Evolutionary conservation across 176 grass and related monocot species (phyloP).

Genomic region (Oryza meyeriana): DNA sequence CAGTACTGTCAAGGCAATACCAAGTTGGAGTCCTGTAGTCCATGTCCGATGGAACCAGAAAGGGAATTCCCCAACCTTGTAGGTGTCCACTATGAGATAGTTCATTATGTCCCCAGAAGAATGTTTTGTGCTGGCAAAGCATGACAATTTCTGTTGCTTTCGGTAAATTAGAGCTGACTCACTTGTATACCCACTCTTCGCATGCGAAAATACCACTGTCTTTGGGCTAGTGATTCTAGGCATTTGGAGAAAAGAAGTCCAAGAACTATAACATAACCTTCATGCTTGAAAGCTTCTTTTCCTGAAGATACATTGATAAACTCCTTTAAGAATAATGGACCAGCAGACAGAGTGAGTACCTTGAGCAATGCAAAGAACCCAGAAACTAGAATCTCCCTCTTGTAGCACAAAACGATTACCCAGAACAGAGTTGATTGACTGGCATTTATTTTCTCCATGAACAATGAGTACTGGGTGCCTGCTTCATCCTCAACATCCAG

Average conservation of each 20-base stretch:
- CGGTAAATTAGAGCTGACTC: conserved; percentile 55
- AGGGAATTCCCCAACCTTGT: conserved; percentile 64
- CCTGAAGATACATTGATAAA: conserved; percentile 60
- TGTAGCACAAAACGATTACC: conserved; percentile 56
- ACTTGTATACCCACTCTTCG: conserved; percentile 60
- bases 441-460: conserved; percentile 41
- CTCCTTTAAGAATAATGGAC: conserved; percentile 57
- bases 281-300: conserved; percentile 45
- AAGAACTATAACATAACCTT: conserved; percentile 48
- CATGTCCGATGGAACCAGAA: conserved; percentile 74
- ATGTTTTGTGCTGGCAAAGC: conserved; percentile 45
- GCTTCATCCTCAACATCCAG: conserved; percentile 39
- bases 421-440: conserved; percentile 42
- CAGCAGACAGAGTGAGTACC: conserved; percentile 52
- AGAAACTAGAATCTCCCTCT: conserved; percentile 52
- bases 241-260: conserved; percentile 59
- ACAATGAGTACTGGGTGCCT: conserved; percentile 27
- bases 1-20: conserved; percentile 49
- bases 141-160: conserved; percentile 57
- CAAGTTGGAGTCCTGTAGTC: conserved; percentile 60
- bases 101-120: conserved; percentile 68
- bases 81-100: conserved; percentile 56
- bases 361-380: conserved; percentile 65
- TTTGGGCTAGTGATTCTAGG: conserved; percentile 58
- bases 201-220: conserved; percentile 67